A percentile compares a stretch with the other conserved stretches of the same genome.
Evolutionary conservation across 805 yeast species (phyloP).

Genomic region (Tetrapisispora iriomotensis): DNA sequence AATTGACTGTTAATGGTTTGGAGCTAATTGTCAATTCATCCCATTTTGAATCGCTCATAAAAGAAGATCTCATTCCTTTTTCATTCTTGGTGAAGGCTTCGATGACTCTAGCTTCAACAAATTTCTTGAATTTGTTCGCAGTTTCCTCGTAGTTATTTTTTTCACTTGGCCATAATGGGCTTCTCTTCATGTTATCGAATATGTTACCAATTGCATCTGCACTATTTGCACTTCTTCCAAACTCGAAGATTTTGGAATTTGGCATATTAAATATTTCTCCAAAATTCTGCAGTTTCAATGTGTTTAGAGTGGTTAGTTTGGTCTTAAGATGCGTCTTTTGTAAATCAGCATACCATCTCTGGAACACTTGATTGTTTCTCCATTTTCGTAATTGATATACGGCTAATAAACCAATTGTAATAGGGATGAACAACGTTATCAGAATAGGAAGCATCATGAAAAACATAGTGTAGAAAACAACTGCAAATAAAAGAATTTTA

Average conservation of each 20-base stretch:
- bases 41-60: constrained; percentile 10
- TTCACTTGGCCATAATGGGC: constrained; percentile 7
- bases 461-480: constrained; percentile 4
- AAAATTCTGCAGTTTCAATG: constrained; percentile 8
- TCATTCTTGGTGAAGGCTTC: constrained; percentile 20
- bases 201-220: background rate
- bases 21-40: constrained; percentile 4
- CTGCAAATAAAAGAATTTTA: constrained; percentile 7
- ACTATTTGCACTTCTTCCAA: too few species aligned
- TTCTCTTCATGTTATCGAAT: background rate
- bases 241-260: too few species aligned
- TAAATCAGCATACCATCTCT: constrained; percentile 6
- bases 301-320: constrained; percentile 10
- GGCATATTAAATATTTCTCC: constrained; percentile 1
- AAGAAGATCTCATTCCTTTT: constrained; percentile 14
- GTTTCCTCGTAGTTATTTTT: constrained; percentile 1
- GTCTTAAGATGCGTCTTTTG: constrained; percentile 10
- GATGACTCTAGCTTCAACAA: constrained; percentile 13
- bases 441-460: constrained; percentile 11
- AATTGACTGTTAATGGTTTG: constrained; percentile 7
- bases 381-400: constrained; percentile 19
- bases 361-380: constrained; percentile 11
- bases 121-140: constrained; percentile 6
- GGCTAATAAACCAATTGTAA: constrained; percentile 13
- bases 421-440: constrained; percentile 16